phyloP scores from a whole-genome alignment of 352 stramenopile species.

The Globisporangium solare region DNA sequence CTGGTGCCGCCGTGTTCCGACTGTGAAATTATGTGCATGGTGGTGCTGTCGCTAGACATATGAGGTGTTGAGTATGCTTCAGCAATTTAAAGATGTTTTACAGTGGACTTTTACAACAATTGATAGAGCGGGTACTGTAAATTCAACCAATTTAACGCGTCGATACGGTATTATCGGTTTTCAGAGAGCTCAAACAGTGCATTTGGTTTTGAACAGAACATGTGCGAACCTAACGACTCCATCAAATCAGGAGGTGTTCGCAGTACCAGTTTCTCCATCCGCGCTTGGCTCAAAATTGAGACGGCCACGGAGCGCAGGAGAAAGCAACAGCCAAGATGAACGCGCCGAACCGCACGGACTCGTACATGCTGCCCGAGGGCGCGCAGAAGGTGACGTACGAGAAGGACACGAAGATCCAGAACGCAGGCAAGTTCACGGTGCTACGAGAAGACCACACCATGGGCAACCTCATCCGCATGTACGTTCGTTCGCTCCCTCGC shows the following conservation, averaged over 20 bases:
- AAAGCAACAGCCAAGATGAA: slow-evolving; percentile 68
- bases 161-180: too few relatives aligned
- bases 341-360: slow-evolving; percentile 76
- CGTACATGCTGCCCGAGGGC: slow-evolving; percentile 82
- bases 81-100: too few relatives aligned
- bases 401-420: slow-evolving; percentile 96
- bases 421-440: slow-evolving; percentile 97
- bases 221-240: not conserved
- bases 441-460: slow-evolving; percentile 99
- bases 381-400: slow-evolving; percentile 93
- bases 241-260: not conserved
- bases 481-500: slow-evolving; percentile 13
- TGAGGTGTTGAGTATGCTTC: too few relatives aligned
- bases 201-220: not conserved
- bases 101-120: too few relatives aligned
- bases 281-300: not conserved
- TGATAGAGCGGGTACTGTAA: too few relatives aligned
- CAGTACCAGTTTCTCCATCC: not conserved
- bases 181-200: too few relatives aligned
- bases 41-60: too few relatives aligned
- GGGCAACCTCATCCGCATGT: slow-evolving; percentile 97
- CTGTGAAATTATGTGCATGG: too few relatives aligned
- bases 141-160: too few relatives aligned
- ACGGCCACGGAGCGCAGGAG: not conserved
- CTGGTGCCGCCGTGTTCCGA: not conserved